Base-by-base conservation (phyloP, 1,284 basidiomycete species). In the Ustilago curta region DNA sequence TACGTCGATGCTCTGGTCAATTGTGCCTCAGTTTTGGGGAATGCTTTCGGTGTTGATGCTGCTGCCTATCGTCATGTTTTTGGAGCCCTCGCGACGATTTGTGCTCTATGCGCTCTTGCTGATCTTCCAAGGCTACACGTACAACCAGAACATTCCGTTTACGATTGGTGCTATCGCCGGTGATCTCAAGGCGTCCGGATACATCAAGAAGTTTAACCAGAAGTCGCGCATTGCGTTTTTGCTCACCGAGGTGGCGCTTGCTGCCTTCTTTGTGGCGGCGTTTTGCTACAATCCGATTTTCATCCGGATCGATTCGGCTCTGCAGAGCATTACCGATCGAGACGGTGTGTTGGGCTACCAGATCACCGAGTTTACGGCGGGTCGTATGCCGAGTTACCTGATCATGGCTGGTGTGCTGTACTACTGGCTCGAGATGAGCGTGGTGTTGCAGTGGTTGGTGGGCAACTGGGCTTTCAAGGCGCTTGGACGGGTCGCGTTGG, bases 21-120 rank as follows among this genome's bases (percentile, higher is more conserved):
- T 85, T 4, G 85, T 85, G 67, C 84, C 86, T 48, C 86, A 86
- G 73, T 83, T 86, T 57, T 86, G 86, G 86, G 86, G 86, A 14
- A 85, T 85, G 59, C 80, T 86, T 48, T 79, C 85, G 56, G 85
- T 85, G 59, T 83, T 86, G 57, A 85, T 86, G 77, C 77, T 86
- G 43, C 81, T 84, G 64, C 83, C 83, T 12, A 81, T 83, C 44
- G 76, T 85, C 47, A 85, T 85, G 44, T 82, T 83, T 53, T 66
- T 86, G 23, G 73, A 77, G 9, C 66, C 73, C 47, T 80, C 82
- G 52, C 82, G 86, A 8, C 75, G 85, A 14, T 86, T 85, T 67
- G 59, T 82, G 43, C 61, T 85, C 27, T 86, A 84, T 69, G 59
- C 75, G 40, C 54, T 73, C 53, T 78, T 86, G 43, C 35, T 79